phyloP scores from a whole-genome alignment of 2,329 filamentous ascomycete genomes.

The Juglanconis oblonga region DNA sequence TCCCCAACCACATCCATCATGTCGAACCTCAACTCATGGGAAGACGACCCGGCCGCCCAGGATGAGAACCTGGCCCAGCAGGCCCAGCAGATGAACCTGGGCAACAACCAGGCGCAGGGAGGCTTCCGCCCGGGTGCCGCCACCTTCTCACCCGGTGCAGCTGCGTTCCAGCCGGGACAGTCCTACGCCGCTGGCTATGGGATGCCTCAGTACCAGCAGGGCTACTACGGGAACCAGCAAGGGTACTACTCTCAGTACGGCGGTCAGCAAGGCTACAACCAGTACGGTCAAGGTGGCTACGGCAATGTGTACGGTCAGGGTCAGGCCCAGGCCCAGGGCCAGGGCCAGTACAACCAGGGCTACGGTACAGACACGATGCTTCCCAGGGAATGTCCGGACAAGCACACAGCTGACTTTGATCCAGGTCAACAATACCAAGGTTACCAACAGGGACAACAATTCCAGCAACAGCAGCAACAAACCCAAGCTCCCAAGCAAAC shows the following conservation, averaged over 20 bases:
- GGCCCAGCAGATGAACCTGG: slow-evolving; percentile 72
- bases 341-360: slow-evolving; percentile 43
- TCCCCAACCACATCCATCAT: slow-evolving; percentile 47
- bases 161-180: slow-evolving; percentile 71
- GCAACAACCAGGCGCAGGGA: slow-evolving; percentile 46
- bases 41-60: slow-evolving; percentile 78
- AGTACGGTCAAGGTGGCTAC: slow-evolving; percentile 37
- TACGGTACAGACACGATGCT: slow-evolving; percentile 34
- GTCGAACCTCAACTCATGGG: slow-evolving; percentile 93
- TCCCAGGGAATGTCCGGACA: slow-evolving; percentile 20
- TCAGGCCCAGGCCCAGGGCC: slow-evolving; percentile 28
- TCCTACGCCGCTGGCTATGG: slow-evolving; percentile 59
- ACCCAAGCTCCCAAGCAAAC: slow-evolving; percentile 43
- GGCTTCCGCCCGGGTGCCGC: slow-evolving; percentile 65
- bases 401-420: neutral
- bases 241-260: slow-evolving; percentile 57
- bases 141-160: slow-evolving; percentile 71
- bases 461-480: slow-evolving; percentile 36
- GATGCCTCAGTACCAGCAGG: slow-evolving; percentile 50
- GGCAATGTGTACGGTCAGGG: slow-evolving; percentile 38
- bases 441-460: slow-evolving; percentile 45
- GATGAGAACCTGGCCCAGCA: slow-evolving; percentile 77
- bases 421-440: slow-evolving; percentile 49
- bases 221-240: slow-evolving; percentile 43
- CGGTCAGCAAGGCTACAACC: slow-evolving; percentile 41